A percentile compares a stretch with the other conserved stretches of the same genome.
Conservation (phyloP, 2,329 filamentous ascomycete genomes). For the Penicillium decumbens region DNA sequence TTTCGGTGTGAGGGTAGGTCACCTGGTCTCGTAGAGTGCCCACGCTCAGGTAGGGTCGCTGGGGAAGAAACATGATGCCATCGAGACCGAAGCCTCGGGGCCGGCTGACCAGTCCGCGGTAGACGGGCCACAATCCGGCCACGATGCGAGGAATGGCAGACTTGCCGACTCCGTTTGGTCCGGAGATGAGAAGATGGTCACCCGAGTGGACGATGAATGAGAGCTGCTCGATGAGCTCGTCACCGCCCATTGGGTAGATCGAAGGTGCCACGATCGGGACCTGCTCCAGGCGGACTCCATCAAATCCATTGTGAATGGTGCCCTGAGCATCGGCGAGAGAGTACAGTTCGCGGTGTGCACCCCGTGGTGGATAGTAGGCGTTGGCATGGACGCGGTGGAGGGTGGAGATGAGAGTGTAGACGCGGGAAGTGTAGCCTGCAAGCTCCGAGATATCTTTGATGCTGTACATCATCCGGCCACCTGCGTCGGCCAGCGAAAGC, state of each 20-base stretch:
- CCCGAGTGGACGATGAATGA: constrained; percentile 85
- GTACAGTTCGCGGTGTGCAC: constrained; percentile 70
- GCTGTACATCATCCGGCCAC: constrained; percentile 98
- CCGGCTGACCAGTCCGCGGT: constrained; percentile 83
- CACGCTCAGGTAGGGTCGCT: constrained; percentile 84
- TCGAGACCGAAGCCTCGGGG: constrained; percentile 76
- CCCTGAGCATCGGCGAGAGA: constrained; percentile 89
- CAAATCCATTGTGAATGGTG: constrained; percentile 89
- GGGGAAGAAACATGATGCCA: constrained; percentile 97
- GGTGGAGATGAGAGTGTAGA: constrained; percentile 92
- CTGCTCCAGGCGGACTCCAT: constrained; percentile 87
- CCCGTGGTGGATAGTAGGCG: constrained; percentile 69
- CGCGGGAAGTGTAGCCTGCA: constrained; percentile 89
- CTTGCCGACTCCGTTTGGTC: constrained; percentile 92
- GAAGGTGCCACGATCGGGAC: constrained; percentile 88
- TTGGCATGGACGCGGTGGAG: constrained; percentile 89
- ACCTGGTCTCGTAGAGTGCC: constrained; percentile 94
- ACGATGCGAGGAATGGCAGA: constrained; percentile 81
- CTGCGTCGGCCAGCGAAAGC: constrained; percentile 93
- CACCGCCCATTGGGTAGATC: constrained; percentile 82
- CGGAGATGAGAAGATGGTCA: constrained; percentile 90
- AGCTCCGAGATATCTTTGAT: constrained; percentile 97
- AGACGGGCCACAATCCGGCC: constrained; percentile 92
- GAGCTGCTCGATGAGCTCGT: constrained; percentile 82
- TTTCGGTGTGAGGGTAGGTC: constrained; percentile 91